Evolutionary conservation across 495 filamentous ascomycete species (phyloP), one percentile per base, ranked within the genome.

Genomic region (Pseudotulostoma volvatum): DNA sequence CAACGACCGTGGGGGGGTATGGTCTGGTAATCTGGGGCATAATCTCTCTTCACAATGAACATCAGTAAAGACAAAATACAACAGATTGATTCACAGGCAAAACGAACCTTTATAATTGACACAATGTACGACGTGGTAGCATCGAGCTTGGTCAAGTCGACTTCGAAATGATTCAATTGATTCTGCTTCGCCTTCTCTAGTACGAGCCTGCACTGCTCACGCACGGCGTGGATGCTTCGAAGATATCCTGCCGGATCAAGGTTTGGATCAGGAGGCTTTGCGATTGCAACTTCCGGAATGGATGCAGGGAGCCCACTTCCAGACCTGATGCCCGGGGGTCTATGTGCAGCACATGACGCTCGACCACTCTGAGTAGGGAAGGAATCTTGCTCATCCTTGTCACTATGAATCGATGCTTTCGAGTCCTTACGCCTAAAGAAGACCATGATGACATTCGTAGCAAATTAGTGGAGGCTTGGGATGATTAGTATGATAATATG

Each of bases 211-310:
- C 70, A 78, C 40, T 87, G 66, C 49, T 94, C 82, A 20, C 92
- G 71, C 7, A 97, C 85, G 15, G 90, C 75, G 52, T 83, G 75
- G 47, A 97, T 76, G 59, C 88, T 96, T 44, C 81, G 71, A 41
- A 97, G 74, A 60, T 96, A 97, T 38, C 76, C 86, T 9, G 82
- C 88, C 11, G 90, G 90, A 53, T 97, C 88, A 45, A 92, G 66
- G 36, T 73, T 71, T 48, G 90, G 88, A 63, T 96, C 90, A 31
- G 90, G 88, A 3, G 84, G 73, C 53, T 71, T 79, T 36, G 90
- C 83, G 17, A 95, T 72, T 36, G 84, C 68, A 44, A 93, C 63
- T 49, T 76, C 69, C 31, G 66, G 67, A 45, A 73, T 65, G 35
- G 64, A 61, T 11, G 64, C 64, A n/a, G 58, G 63, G 36, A 63